Evolutionary conservation across 106 monocot species (phyloP), one percentile per base, ranked within the genome.

Genomic region (Dactylorhiza incarnata): DNA sequence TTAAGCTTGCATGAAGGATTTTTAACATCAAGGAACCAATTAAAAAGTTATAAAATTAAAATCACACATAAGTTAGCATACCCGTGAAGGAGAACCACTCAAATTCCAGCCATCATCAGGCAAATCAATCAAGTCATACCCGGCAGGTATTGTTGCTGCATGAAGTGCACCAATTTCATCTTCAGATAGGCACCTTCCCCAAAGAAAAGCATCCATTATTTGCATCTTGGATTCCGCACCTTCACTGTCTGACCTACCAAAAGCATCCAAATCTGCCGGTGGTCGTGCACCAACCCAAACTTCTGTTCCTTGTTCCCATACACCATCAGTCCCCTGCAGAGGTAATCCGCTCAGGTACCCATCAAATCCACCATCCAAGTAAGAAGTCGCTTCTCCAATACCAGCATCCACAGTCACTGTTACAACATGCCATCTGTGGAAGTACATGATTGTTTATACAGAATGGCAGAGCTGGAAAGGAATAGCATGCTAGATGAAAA

Each of bases 161-260:
- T 94, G 86, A 68, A 97, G 79, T 58, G 84, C 72, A 81, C 75
- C 79, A 66, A 97, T 86, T 81, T 97, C 97, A 89, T 97, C 97
- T 78, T 97, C 97, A 49, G 84, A 84, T 73, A 97, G 76, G 71
- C 91, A 94, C 50, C 86, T 87, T 53, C 89, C 96, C 97, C 97
- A 97, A 69, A 97, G 76, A 50, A 94, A 94, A 66, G 85, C 93
- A 89, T 97, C 97, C 97, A 97, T 97, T 72, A 97, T 80, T 75
- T 97, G 97, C 93, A 97, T 94, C 76, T 97, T 97, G 71, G 89
- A 87, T 73, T 91, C 97, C 23, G 76, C 80, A 78, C 87, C 87
- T 85, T 97, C 97, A 77, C 93, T 94, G 58, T 97, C 97, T 50
- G 97, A 97, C 61, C 97, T 87, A 52, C 97, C 97, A 83, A 97